A percentile compares a stretch with the other conserved stretches of the same genome.
phyloP scores from a whole-genome alignment of 352 stramenopile genomes.

The Phytophthora quininea region DNA sequence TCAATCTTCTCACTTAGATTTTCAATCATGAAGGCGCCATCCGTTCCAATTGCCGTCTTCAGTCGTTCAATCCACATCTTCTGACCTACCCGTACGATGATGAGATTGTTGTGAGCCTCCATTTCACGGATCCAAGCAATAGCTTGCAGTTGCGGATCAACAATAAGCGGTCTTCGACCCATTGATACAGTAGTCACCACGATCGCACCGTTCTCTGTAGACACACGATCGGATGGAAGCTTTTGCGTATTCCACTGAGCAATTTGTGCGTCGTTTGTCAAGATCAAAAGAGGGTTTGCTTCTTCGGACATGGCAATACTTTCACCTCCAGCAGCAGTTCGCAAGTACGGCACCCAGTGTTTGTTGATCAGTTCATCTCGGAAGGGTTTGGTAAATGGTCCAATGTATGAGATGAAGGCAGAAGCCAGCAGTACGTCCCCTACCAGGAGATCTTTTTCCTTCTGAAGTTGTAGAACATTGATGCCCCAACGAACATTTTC shows the following conservation, averaged over 20 bases:
- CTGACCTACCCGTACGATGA: conserved; percentile 94
- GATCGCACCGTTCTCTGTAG: conserved; percentile 94
- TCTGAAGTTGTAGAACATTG: conserved; percentile 92
- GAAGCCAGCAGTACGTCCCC: conserved; percentile 94
- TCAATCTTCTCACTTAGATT: conserved; percentile 96
- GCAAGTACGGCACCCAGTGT: conserved; percentile 92
- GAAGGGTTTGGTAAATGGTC: conserved; percentile 95
- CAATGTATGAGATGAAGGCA: conserved; percentile 96
- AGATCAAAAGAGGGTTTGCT: conserved; percentile 89
- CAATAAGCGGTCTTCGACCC: conserved; percentile 92
- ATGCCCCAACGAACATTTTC: conserved; percentile 96
- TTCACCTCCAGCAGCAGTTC: conserved; percentile 85
- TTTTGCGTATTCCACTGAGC: conserved; percentile 95
- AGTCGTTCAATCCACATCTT: conserved; percentile 95
- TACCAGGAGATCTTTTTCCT: conserved; percentile 92
- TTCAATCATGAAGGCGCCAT: conserved; percentile 94
- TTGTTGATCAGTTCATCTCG: conserved; percentile 94
- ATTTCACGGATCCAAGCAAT: conserved; percentile 95
- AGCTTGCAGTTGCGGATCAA: conserved; percentile 94
- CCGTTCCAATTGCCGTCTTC: conserved; percentile 93
- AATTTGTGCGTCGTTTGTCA: conserved; percentile 93
- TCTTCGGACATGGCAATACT: conserved; percentile 93
- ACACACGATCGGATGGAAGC: conserved; percentile 92
- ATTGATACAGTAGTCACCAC: conserved; percentile 92
- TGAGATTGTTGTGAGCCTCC: conserved; percentile 90